Evolutionary conservation across 768 basidiomycete genomes (phyloP).

Genomic region (Mycena floridula): DNA sequence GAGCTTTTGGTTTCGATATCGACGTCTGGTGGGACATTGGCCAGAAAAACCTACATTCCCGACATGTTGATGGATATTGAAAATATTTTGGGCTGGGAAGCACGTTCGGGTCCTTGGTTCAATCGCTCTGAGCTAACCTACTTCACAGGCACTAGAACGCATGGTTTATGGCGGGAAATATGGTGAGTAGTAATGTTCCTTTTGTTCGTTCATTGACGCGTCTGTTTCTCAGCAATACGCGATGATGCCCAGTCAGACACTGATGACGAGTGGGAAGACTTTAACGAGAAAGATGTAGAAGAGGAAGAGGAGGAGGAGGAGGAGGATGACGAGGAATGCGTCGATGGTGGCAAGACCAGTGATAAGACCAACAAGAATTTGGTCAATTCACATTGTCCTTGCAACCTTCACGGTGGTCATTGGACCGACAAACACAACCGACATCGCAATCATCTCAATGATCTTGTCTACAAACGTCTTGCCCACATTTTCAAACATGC

Average conservation of each 20-base stretch:
- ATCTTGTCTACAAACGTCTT: background rate
- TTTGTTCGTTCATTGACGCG: background rate
- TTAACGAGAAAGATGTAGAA: background rate
- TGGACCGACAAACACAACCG: background rate
- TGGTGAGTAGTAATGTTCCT: background rate
- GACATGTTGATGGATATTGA: background rate
- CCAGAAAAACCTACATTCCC: background rate
- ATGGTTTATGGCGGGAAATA: background rate
- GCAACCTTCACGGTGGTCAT: background rate
- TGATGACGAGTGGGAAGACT: background rate
- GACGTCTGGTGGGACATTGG: background rate
- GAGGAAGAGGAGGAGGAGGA: background rate
- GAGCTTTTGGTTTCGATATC: background rate
- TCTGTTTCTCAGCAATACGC: background rate
- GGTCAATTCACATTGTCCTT: background rate
- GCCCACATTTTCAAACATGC: background rate
- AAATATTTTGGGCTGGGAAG: background rate
- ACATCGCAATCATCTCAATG: background rate
- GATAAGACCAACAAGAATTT: too few species aligned
- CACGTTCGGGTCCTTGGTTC: too few species aligned
- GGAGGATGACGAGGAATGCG: too few species aligned
- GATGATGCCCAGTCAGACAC: background rate
- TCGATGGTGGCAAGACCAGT: too few species aligned
- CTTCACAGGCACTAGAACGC: background rate
- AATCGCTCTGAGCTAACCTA: too few species aligned